Percentiles rank a stretch among this genome's conserved stretches.
These are phyloP conservation scores for Mycosphaerella arachidis DNA, from an alignment of 2,329 filamentous ascomycete genomes.

Conservation along the genomic window DNA sequence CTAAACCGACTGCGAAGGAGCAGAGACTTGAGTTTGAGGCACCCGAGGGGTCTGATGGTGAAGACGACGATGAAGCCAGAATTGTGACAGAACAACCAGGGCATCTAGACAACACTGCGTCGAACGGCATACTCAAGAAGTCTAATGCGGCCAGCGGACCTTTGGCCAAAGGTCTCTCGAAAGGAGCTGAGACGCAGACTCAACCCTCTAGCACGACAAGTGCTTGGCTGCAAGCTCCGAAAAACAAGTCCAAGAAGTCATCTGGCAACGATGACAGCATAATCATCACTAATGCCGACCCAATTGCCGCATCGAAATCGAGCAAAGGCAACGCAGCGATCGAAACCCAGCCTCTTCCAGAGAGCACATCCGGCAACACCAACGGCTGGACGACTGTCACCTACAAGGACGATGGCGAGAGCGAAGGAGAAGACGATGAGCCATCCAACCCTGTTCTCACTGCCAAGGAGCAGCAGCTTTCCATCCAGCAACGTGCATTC, in stretches of 20 bases:
- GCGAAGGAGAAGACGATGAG: slow-evolving; percentile 25
- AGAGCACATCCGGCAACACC: slow-evolving; percentile 27
- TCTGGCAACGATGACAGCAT: slow-evolving; percentile 19
- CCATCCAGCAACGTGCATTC: slow-evolving; percentile 75
- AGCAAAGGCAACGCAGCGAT: slow-evolving; percentile 8
- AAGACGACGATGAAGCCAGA: slow-evolving; percentile 33
- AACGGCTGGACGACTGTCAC: slow-evolving; percentile 44
- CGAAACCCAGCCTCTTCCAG: slow-evolving; percentile 21
- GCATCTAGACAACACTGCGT: slow-evolving; percentile 10
- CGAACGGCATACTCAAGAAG: slow-evolving; percentile 29
- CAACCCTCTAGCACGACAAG: slow-evolving; percentile 1
- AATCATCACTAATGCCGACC: slow-evolving; percentile 3
- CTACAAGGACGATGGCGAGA: slow-evolving; percentile 31
- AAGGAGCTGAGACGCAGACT: slow-evolving; percentile 6
- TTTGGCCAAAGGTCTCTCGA: slow-evolving; percentile 21
- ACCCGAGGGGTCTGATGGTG: slow-evolving; percentile 47
- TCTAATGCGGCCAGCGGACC: slow-evolving; percentile 17
- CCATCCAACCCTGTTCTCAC: slow-evolving; percentile 25
- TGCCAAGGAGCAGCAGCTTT: slow-evolving; percentile 49
- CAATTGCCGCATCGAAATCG: neutral
- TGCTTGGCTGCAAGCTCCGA: slow-evolving; percentile 24
- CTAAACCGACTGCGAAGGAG: slow-evolving; percentile 34
- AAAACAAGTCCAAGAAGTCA: slow-evolving; percentile 21
- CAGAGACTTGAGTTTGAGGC: slow-evolving; percentile 58
- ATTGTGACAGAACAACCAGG: slow-evolving; percentile 34